These are phyloP conservation scores for Kurtzmaniella quercitrusa DNA, from an alignment of 1,139 yeast species.

Conservation along the genomic window DNA sequence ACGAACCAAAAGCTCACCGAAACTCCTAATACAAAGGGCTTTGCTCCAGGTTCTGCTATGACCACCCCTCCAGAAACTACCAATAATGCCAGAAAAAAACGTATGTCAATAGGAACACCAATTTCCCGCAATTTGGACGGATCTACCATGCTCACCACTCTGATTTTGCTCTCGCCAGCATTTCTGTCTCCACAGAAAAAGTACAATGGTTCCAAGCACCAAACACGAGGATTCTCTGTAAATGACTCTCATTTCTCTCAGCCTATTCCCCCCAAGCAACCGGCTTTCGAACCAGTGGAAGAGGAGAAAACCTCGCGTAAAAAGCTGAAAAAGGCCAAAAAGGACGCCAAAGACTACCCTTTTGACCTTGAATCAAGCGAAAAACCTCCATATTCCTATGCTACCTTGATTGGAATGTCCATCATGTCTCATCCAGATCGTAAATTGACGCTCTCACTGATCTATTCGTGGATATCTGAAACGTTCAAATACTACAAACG, in stretches of 20 bases:
- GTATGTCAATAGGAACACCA: conserved; percentile 18
- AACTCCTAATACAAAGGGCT: conserved; percentile 7
- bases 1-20: conserved; percentile 6
- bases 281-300: not conserved
- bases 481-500: conserved; percentile 80
- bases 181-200: conserved; percentile 40
- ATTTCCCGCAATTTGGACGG: conserved; percentile 10
- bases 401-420: conserved; percentile 91
- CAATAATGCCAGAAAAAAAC: conserved; percentile 4
- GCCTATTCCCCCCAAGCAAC: conserved; percentile 7
- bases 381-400: conserved; percentile 94
- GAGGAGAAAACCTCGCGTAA: conserved; percentile 7
- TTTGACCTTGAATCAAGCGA: conserved; percentile 41
- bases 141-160: conserved; percentile 5
- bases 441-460: conserved; percentile 81
- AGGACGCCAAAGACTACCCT: conserved; percentile 25
- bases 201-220: not conserved
- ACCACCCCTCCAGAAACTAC: conserved; percentile 9
- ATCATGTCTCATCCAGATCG: conserved; percentile 80
- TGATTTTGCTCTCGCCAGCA: conserved; percentile 40
- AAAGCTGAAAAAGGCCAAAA: conserved; percentile 23
- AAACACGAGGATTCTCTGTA: not conserved
- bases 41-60: conserved; percentile 5
- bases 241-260: not conserved
- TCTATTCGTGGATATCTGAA: conserved; percentile 88